phyloP scores from a whole-genome alignment of 805 yeast genomes.

The Komagataella mondaviorum region DNA sequence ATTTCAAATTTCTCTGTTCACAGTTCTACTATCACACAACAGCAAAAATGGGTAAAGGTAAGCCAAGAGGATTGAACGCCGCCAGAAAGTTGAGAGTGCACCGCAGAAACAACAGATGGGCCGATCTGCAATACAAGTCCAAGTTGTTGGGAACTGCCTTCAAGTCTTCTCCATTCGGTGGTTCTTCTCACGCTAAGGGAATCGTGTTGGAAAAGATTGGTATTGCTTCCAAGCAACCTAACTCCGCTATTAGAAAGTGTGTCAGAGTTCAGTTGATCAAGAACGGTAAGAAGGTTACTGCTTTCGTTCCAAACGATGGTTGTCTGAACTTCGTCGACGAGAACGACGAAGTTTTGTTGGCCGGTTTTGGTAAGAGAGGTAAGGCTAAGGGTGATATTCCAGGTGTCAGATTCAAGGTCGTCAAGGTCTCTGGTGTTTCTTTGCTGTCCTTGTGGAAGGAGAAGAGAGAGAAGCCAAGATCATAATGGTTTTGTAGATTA shows the following conservation, averaged over 20 bases:
- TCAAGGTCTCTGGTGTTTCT: conserved; percentile 99
- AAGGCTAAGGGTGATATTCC: conserved; percentile 99
- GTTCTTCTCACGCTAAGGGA: conserved; percentile 99
- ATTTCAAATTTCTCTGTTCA: conserved; percentile 1
- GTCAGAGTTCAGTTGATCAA: conserved; percentile 99
- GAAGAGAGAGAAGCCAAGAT: conserved; percentile 99
- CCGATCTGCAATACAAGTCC: conserved; percentile 95
- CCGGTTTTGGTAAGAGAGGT: conserved; percentile 99
- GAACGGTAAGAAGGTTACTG: conserved; percentile 99
- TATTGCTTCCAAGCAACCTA: conserved; percentile 99
- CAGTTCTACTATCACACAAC: conserved; percentile 10
- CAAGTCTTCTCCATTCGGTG: conserved; percentile 99
- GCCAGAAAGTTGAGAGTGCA: conserved; percentile 99
- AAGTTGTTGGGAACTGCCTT: conserved; percentile 99
- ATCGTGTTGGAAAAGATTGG: conserved; percentile 99
- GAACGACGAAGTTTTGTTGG: conserved; percentile 98
- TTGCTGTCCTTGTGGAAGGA: conserved; percentile 99
- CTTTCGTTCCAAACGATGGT: conserved; percentile 99
- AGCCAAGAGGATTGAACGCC: conserved; percentile 99
- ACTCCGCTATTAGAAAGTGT: conserved; percentile 99
- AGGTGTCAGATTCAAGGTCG: conserved; percentile 99
- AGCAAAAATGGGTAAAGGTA: conserved; percentile 91
- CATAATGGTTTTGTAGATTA: conserved; percentile 33
- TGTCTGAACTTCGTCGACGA: conserved; percentile 99
- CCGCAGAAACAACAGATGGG: conserved; percentile 99